Conservation (phyloP, 495 filamentous ascomycete genomes). For the Immersiella caudata region DNA sequence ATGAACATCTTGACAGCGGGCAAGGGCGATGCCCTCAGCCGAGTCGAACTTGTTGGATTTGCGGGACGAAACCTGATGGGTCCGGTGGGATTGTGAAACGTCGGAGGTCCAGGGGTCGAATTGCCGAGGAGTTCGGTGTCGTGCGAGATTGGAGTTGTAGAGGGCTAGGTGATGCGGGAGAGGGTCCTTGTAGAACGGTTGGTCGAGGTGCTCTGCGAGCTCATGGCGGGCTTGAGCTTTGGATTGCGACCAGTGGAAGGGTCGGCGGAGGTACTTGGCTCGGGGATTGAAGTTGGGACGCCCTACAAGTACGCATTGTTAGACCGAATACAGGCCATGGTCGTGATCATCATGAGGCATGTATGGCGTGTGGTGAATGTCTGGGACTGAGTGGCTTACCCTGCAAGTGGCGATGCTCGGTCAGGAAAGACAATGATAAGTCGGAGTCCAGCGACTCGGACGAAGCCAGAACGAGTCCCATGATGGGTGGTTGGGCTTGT, state of each 20-base stretch:
- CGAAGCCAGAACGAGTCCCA: conserved; percentile 10
- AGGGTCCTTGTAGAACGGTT: conserved; percentile 10
- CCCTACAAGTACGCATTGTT: neutral
- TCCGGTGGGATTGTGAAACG: neutral
- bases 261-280: conserved; percentile 7
- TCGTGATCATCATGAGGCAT: neutral
- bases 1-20: conserved; percentile 25
- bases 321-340: neutral
- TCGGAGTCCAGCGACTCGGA: conserved; percentile 10
- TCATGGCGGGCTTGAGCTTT: conserved; percentile 8
- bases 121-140: conserved; percentile 4
- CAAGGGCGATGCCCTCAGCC: conserved; percentile 37
- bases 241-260: conserved; percentile 20
- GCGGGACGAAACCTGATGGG: neutral
- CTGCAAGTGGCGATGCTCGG: conserved; percentile 17
- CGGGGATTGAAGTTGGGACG: conserved; percentile 1
- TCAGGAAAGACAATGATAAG: conserved; percentile 1
- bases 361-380: neutral
- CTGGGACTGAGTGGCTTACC: neutral
- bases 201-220: conserved; percentile 1
- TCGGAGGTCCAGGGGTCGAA: neutral
- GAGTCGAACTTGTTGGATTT: conserved; percentile 14
- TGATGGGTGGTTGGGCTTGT: conserved; percentile 10
- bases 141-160: conserved; percentile 13
- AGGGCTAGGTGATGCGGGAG: conserved; percentile 26